phyloP scores from a whole-genome alignment of 805 yeast genomes.

The Candida awuae region DNA sequence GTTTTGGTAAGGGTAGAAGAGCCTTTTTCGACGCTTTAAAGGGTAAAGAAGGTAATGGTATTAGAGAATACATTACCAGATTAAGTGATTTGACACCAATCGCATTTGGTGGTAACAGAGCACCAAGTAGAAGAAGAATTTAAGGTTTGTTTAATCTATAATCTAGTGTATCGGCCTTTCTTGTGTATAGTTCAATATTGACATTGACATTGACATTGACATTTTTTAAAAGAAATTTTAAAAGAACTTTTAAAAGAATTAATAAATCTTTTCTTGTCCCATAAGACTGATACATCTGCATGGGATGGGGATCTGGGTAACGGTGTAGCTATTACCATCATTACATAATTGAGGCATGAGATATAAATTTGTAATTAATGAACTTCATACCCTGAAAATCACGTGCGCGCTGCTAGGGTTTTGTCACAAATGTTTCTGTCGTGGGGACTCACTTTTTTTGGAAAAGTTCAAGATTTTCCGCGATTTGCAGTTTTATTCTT shows the following conservation, averaged over 20 bases:
- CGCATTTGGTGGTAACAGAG: constrained; percentile 87
- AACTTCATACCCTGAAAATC: neutral
- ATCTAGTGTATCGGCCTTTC: neutral
- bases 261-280: too few species aligned
- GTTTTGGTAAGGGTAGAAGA: constrained; percentile 83
- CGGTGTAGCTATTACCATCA: too few species aligned
- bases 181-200: neutral
- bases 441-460: constrained; percentile 2
- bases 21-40: constrained; percentile 78
- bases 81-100: constrained; percentile 73
- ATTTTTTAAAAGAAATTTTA: too few species aligned
- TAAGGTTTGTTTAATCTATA: neutral
- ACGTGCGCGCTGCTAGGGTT: constrained; percentile 12
- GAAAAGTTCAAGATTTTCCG: too few species aligned
- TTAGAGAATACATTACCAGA: constrained; percentile 61
- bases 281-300: too few species aligned
- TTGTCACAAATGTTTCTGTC: constrained; percentile 12
- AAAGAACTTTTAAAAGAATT: too few species aligned
- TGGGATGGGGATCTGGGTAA: too few species aligned
- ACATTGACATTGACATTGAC: too few species aligned
- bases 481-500: too few species aligned
- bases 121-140: constrained; percentile 75
- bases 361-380: neutral
- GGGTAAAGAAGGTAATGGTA: constrained; percentile 77
- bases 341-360: neutral